Evolutionary conservation across 2,329 filamentous ascomycete species (phyloP).

Genomic region (Botryotinia globosa): DNA sequence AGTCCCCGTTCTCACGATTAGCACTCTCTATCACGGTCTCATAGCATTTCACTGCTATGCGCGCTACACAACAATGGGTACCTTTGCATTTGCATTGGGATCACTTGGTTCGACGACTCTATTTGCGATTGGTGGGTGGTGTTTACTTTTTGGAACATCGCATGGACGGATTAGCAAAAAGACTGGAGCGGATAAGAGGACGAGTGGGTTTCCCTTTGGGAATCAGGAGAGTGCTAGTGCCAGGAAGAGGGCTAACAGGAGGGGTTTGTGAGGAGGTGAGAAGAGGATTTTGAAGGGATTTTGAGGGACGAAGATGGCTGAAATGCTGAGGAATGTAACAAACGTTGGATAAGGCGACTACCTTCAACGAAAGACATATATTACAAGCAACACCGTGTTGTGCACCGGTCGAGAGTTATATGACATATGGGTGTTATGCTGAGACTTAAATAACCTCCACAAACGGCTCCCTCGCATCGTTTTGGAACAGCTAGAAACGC

Average conservation of each 20-base stretch:
- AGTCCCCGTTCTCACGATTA: constrained; percentile 57
- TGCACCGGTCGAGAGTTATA: not conserved
- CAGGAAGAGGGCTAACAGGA: constrained; percentile 31
- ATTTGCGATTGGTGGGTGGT: constrained; percentile 59
- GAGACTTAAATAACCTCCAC: not conserved
- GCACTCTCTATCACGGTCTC: constrained; percentile 54
- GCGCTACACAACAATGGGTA: constrained; percentile 51
- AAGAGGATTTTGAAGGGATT: not conserved
- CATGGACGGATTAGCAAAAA: constrained; percentile 57
- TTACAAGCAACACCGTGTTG: not conserved
- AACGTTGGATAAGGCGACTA: not conserved
- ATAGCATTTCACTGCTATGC: constrained; percentile 59
- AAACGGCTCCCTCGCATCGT: not conserved
- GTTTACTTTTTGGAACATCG: constrained; percentile 46
- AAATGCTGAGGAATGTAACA: not conserved
- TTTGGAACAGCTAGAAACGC: not conserved
- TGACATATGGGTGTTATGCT: not conserved
- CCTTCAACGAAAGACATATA: not conserved
- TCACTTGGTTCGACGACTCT: constrained; percentile 49
- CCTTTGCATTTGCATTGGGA: constrained; percentile 52
- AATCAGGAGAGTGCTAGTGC: constrained; percentile 48
- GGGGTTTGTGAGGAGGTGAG: constrained; percentile 5
- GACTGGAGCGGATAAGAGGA: constrained; percentile 66
- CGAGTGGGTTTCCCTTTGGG: constrained; percentile 62
- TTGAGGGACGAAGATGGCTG: not conserved